Base-by-base conservation (phyloP, 495 filamentous ascomycete genomes). In the Hypoxylon perforatum region DNA sequence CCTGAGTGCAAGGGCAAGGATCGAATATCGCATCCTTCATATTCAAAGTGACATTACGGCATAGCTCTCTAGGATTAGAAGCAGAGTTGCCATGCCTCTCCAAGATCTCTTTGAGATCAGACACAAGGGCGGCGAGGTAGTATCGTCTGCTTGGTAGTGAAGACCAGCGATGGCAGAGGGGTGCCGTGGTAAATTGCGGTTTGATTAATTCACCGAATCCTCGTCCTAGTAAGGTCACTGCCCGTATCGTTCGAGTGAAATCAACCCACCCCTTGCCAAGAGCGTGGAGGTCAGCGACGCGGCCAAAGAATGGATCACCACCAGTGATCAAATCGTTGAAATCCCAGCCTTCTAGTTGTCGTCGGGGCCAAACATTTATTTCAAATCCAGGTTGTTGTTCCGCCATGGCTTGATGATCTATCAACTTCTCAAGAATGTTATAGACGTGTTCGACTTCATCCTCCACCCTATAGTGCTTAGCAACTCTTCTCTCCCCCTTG, bases 201-300 rank as follows among this genome's bases (percentile, higher is more conserved):
- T 53, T 42, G 76, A 65, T 17, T 10, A 79, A 39, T 1, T 77
- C 76, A 0, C 76, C 78, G 62, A 79, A 80, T 5, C 68, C 73
- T 10, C 61, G 63, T 10, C 78, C 77, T 35, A 80, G 75, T 17
- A 81, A 60, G 22, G 70, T 73, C 4, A 77, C 52, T 19, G 78
- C 76, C 23, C 52, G 58, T 51, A 79, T 75, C 6, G 72, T 58
- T 15, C 74, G 49, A 1, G 66, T 68, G 15, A 78, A 74, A 45
- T 77, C 74, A 28, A 77, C 68, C 79, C 79, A 81, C 0, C 74
- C 72, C 21, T 50, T 57, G 10, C 74, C 75, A 18, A 50, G 59
- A 4, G 67, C 12, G 15, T 56, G 46, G 2, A 81, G 60, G 0
- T 28, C 71, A 4, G 66, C 59, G 21, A 67, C 54, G 4, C 73